phyloP scores from a whole-genome alignment of 1,284 basidiomycete species.

The Pisolithus thermaeus region DNA sequence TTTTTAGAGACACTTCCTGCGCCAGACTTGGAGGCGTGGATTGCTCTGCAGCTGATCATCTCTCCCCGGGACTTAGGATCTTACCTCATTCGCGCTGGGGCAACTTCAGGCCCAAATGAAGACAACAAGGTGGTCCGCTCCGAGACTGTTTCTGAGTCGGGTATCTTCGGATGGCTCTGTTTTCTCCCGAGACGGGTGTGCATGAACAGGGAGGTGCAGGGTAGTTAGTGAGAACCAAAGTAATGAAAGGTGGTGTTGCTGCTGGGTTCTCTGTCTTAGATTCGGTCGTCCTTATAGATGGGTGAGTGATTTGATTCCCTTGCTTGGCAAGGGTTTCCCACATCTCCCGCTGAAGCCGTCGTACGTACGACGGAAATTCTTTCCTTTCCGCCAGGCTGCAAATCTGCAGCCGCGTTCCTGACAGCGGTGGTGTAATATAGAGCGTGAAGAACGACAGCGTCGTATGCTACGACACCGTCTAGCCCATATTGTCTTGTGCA shows the following conservation, averaged over 20 bases:
- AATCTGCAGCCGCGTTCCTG: too few species aligned
- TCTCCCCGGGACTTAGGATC: conserved; percentile 67
- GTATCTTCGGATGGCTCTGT: conserved; percentile 89
- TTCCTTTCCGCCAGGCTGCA: too few species aligned
- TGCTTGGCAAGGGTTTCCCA: too few species aligned
- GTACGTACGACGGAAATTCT: too few species aligned
- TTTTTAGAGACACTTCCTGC: conserved; percentile 62
- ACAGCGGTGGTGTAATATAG: too few species aligned
- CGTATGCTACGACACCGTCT: too few species aligned
- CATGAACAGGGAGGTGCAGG: conserved; percentile 57
- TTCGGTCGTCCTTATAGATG: conserved; percentile 62
- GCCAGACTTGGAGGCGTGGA: conserved; percentile 74
- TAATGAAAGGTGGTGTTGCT: conserved; percentile 90
- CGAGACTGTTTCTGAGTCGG: conserved; percentile 87
- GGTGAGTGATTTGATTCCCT: conserved; percentile 2
- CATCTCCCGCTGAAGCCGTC: too few species aligned
- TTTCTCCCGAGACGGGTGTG: conserved; percentile 40
- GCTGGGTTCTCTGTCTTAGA: conserved; percentile 89
- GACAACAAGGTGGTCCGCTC: conserved; percentile 35
- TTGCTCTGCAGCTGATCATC: conserved; percentile 88
- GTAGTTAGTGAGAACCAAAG: conserved; percentile 90
- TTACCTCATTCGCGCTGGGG: conserved; percentile 66
- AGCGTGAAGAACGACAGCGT: too few species aligned
- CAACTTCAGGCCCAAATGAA: conserved; percentile 18
- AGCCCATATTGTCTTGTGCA: too few species aligned